phyloP scores from a whole-genome alignment of 768 basidiomycete genomes.

The Lactarius sp. region DNA sequence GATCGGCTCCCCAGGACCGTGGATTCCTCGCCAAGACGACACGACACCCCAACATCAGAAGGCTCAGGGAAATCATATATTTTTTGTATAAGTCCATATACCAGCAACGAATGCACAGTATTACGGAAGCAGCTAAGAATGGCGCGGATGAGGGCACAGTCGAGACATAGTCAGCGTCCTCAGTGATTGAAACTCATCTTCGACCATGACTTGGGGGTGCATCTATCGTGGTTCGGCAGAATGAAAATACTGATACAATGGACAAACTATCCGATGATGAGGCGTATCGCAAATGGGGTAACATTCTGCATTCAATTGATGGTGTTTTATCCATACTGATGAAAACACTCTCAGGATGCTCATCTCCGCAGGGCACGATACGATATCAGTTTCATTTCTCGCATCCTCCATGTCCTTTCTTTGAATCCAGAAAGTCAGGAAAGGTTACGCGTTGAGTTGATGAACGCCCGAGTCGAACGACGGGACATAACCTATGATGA shows the following conservation, averaged over 20 bases:
- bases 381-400: conserved; percentile 22
- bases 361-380: conserved; percentile 27
- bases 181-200: conserved; percentile 1
- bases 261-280: conserved; percentile 30
- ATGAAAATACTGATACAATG: conserved; percentile 20
- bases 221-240: conserved; percentile 27
- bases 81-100: conserved; percentile 24
- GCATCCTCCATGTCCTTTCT: conserved; percentile 26
- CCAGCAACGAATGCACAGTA: background rate
- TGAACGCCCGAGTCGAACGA: conserved; percentile 12
- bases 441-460: conserved; percentile 23
- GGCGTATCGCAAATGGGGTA: conserved; percentile 32
- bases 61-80: conserved; percentile 28
- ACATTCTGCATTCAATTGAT: background rate
- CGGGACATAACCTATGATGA: conserved; percentile 32
- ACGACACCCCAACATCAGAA: conserved; percentile 22
- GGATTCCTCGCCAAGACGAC: conserved; percentile 24
- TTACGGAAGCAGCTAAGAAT: background rate
- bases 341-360: conserved; percentile 19
- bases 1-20: conserved; percentile 24
- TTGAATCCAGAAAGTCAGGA: conserved; percentile 23
- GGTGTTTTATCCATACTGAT: background rate
- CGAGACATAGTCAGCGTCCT: conserved; percentile 22
- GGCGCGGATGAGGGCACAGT: background rate
- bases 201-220: background rate